Percentiles rank a stretch among this genome's conserved stretches.
Conservation (phyloP, 192 early-diverging fungal species). For the Coemansia sp. region DNA sequence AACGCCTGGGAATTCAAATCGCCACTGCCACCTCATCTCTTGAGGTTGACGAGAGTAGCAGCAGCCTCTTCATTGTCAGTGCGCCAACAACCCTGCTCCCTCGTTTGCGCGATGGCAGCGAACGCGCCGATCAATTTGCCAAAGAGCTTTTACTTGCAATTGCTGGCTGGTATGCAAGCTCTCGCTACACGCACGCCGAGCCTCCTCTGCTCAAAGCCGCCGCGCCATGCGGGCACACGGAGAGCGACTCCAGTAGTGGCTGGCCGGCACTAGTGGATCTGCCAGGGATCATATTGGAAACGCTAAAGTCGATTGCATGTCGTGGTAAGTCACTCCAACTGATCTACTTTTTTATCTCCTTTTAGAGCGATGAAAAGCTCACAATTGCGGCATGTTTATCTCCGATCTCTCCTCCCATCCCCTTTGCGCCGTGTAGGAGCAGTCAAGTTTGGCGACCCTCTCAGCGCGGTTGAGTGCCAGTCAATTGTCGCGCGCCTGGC, state of each 20-base stretch:
- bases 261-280: conserved; percentile 40
- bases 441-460: conserved; percentile 44
- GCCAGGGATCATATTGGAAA: conserved; percentile 30
- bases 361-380: not conserved
- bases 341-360: not conserved
- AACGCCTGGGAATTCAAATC: conserved; percentile 32
- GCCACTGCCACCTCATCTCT: not conserved
- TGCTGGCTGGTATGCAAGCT: conserved; percentile 15
- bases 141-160: conserved; percentile 30
- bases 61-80: conserved; percentile 14
- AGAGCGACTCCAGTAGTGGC: not conserved
- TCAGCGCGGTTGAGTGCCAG: conserved; percentile 25
- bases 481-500: conserved; percentile 28
- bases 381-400: not conserved
- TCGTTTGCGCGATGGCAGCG: conserved; percentile 19
- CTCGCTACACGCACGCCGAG: not conserved
- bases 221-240: not conserved
- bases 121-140: conserved; percentile 16
- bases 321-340: conserved; percentile 18
- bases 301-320: conserved; percentile 42
- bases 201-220: not conserved
- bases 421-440: conserved; percentile 24
- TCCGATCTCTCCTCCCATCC: not conserved
- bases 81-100: conserved; percentile 37
- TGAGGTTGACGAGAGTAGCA: too few species aligned